Evolutionary conservation across 257 asterid species (phyloP).

Genomic region (Solanum okadae): DNA sequence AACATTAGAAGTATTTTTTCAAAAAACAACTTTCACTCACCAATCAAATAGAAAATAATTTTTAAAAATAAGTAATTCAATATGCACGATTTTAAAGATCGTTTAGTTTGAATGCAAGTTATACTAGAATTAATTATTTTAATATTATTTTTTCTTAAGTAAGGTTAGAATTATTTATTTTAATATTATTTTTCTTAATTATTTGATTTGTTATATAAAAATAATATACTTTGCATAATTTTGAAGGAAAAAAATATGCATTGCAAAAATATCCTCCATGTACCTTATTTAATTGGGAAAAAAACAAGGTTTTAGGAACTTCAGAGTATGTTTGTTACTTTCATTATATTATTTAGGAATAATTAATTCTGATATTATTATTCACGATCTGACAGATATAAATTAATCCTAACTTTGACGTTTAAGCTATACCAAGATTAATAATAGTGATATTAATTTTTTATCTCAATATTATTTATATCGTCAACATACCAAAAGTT

Average conservation of each 20-base stretch:
- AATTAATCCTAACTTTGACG: not conserved
- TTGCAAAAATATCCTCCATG: no score
- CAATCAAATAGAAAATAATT: not conserved
- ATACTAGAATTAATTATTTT: no score
- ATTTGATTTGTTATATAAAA: no score
- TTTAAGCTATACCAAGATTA: not conserved
- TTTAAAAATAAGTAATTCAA: not conserved
- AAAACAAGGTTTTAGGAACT: not conserved
- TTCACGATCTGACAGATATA: not conserved
- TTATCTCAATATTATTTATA: not conserved
- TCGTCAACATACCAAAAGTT: not conserved
- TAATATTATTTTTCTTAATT: no score
- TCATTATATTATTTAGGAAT: not conserved
- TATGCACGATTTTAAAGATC: not conserved
- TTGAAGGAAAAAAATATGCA: no score
- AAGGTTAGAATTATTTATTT: no score
- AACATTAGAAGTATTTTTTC: not conserved
- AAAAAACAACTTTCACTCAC: not conserved
- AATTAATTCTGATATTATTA: not conserved
- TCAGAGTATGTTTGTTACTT: not conserved
- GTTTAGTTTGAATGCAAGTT: no score
- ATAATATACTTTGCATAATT: no score
- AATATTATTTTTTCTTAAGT: no score
- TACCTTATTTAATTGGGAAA: not conserved
- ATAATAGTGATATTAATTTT: not conserved